Evolutionary conservation across 2,329 filamentous ascomycete genomes (phyloP).

Genomic region (Aspergillus felis): DNA sequence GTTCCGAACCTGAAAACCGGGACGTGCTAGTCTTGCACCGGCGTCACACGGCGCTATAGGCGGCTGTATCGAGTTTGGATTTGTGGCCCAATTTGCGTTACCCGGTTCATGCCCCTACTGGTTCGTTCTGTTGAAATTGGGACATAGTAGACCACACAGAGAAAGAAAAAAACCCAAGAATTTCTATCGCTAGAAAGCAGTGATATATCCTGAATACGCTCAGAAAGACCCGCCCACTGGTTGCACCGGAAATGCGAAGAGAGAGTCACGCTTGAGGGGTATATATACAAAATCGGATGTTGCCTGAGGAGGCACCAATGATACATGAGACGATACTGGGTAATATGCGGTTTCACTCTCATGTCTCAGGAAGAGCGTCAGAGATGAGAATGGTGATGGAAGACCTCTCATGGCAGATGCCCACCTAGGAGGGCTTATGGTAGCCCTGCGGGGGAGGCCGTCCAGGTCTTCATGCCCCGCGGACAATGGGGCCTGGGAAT

Average conservation of each 20-base stretch:
- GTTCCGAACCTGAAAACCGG: not conserved
- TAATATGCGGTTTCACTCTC: not conserved
- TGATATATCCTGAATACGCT: not conserved
- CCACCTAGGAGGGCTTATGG: not conserved
- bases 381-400: not conserved
- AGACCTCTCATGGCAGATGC: not conserved
- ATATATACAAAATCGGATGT: not conserved
- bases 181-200: slow-evolving; percentile 1
- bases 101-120: not conserved
- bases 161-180: not conserved
- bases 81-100: not conserved
- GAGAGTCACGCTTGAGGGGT: not conserved
- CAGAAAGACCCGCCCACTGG: not conserved
- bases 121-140: not conserved
- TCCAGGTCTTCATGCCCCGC: not conserved
- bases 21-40: not conserved
- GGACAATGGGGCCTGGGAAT: not conserved
- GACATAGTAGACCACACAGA: not conserved
- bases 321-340: not conserved
- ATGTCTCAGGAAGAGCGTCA: not conserved
- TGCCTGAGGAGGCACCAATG: not conserved
- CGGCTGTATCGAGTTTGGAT: not conserved
- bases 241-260: not conserved
- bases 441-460: not conserved
- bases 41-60: not conserved